Conservation (phyloP, 2,329 filamentous ascomycete species). For the Ophiostoma australiae region DNA sequence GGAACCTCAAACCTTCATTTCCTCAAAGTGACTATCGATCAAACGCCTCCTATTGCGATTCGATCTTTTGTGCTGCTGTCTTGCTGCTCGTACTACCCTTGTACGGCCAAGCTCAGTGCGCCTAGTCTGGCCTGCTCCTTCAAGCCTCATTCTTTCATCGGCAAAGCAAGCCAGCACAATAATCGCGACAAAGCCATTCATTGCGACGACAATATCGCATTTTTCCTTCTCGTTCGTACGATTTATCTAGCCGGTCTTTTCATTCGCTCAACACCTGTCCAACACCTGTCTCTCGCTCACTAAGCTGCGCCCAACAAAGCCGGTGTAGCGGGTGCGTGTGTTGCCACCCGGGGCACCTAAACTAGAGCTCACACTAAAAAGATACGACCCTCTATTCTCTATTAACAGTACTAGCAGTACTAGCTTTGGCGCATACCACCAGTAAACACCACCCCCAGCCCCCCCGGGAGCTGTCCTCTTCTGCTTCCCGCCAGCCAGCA, state of each 20-base stretch:
- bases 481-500: conserved; percentile 6
- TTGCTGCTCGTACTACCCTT: background rate
- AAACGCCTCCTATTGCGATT: background rate
- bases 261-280: background rate
- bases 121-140: background rate
- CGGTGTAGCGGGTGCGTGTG: conserved; percentile 7
- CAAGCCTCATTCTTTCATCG: background rate
- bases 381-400: conserved; percentile 4
- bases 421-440: background rate
- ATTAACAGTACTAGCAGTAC: background rate
- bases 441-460: background rate
- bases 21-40: background rate
- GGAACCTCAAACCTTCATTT: background rate
- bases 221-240: background rate
- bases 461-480: background rate
- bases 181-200: background rate
- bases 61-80: background rate
- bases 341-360: background rate
- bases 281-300: background rate
- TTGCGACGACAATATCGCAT: background rate
- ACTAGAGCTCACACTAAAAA: conserved; percentile 2
- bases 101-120: background rate
- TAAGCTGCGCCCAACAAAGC: conserved; percentile 2
- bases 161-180: background rate
- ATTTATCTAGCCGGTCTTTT: background rate